A percentile compares a stretch with the other conserved stretches of the same genome.
Conservation (phyloP, 805 yeast genomes). For the Alloascoidea africana region DNA sequence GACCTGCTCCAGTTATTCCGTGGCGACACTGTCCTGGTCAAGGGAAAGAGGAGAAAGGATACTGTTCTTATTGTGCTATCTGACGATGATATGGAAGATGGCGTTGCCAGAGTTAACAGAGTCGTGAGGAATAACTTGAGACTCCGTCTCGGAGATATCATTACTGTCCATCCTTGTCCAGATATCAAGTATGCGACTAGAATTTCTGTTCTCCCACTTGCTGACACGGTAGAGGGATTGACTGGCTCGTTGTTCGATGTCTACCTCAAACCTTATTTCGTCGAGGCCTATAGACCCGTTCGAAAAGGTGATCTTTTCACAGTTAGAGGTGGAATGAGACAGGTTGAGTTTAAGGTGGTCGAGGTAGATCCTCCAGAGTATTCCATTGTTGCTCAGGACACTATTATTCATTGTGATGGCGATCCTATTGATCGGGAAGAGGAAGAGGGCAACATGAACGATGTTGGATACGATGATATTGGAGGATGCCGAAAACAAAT, state of each 20-base stretch:
- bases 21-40: constrained; percentile 94
- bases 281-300: constrained; percentile 97
- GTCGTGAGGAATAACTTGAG: constrained; percentile 92
- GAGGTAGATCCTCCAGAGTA: constrained; percentile 96
- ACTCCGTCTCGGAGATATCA: constrained; percentile 85
- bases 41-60: constrained; percentile 96
- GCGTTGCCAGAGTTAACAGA: constrained; percentile 86
- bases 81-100: constrained; percentile 94
- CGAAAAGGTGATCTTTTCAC: constrained; percentile 94
- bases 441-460: constrained; percentile 80
- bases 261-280: constrained; percentile 93
- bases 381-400: constrained; percentile 97
- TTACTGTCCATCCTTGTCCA: constrained; percentile 89
- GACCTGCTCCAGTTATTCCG: constrained; percentile 88
- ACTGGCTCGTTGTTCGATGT: constrained; percentile 95
- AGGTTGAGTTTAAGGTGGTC: constrained; percentile 95
- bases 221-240: constrained; percentile 95
- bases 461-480: constrained; percentile 96
- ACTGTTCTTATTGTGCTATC: constrained; percentile 92
- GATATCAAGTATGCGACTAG: constrained; percentile 76
- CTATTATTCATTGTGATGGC: constrained; percentile 96
- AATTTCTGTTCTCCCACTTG: constrained; percentile 90
- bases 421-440: constrained; percentile 98
- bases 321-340: constrained; percentile 98
- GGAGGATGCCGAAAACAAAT: constrained; percentile 99